Evolutionary conservation across 164 flowering plant genomes (phyloP), one percentile per base, ranked within the genome.

Genomic region (Stephania yunnanensis): DNA sequence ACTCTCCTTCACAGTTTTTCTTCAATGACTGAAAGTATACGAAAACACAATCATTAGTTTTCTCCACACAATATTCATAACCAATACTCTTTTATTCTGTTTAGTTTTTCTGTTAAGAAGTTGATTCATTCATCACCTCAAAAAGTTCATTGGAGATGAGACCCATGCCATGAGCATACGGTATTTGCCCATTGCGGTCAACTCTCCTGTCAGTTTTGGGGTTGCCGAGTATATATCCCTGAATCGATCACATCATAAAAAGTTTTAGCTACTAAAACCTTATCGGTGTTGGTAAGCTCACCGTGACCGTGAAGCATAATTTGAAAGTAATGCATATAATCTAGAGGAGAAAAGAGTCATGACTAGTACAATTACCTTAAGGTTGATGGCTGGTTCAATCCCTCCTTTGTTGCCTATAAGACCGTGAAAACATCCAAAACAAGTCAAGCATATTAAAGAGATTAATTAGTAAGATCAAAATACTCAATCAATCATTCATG

Each of bases 161-260:
- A 2, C 75, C 83, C 87, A 86, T 81, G 1, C 85, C 83, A 80
- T 86, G 84, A 48, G 78, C 83, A 75, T 63, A 86, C 55, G 80
- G 82, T 8, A 86, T 71, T 67, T 73, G 69, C 4, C 78, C 68
- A 71, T 84, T 83, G 0, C 6, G 7, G 30, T 83, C 87, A 0
- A 31, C 25, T 46, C 46, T 55, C 5, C 3, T 0, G 74, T 84
- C 78, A 17, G 87, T 83, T 10, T 17, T 10, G 5, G 90, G 86
- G 46, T 85, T 86, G 19, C 92, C 89, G 7, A 85, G 75, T 36
- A 87, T 25, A 71, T 86, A 87, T 1, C 92, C 90, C 90, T 89
- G 77, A 55, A 76, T 17, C 17, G 13, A 66, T 64, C 70, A 36
- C 42, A 36, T 36, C 42, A 36, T 4, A 36, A 36, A 36, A 36